Conservation (phyloP, 306 rosid species). For the Glycine soja region DNA sequence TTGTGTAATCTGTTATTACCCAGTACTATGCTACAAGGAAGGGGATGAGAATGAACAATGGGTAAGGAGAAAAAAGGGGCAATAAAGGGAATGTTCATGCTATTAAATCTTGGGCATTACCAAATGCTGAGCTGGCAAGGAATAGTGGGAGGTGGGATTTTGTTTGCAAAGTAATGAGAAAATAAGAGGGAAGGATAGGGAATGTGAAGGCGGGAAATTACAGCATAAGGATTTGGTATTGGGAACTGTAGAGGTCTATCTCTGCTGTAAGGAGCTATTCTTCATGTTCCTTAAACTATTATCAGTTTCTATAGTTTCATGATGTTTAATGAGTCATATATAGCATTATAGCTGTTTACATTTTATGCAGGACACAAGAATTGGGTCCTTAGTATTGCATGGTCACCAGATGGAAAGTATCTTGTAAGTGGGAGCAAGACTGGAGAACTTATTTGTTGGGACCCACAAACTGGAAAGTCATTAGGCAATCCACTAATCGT, state of each 20-base stretch:
- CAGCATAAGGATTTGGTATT: background rate
- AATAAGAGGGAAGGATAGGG: constrained; percentile 6
- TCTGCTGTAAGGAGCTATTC: constrained; percentile 14
- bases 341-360: background rate
- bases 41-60: background rate
- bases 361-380: constrained; percentile 79
- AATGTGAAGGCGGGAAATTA: constrained; percentile 5
- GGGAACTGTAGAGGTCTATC: background rate
- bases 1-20: constrained; percentile 16
- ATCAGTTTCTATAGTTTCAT: constrained; percentile 22
- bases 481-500: constrained; percentile 73
- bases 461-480: constrained; percentile 88
- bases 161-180: background rate
- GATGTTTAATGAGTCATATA: background rate
- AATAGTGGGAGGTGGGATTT: background rate
- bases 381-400: constrained; percentile 94
- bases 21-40: background rate
- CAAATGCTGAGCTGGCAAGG: background rate
- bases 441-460: constrained; percentile 93
- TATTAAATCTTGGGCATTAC: background rate
- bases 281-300: background rate
- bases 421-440: constrained; percentile 96
- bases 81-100: background rate
- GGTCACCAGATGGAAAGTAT: constrained; percentile 95
- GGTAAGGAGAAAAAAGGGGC: constrained; percentile 10